phyloP scores from a whole-genome alignment of 805 yeast species.

The Yarrowia deformans region DNA sequence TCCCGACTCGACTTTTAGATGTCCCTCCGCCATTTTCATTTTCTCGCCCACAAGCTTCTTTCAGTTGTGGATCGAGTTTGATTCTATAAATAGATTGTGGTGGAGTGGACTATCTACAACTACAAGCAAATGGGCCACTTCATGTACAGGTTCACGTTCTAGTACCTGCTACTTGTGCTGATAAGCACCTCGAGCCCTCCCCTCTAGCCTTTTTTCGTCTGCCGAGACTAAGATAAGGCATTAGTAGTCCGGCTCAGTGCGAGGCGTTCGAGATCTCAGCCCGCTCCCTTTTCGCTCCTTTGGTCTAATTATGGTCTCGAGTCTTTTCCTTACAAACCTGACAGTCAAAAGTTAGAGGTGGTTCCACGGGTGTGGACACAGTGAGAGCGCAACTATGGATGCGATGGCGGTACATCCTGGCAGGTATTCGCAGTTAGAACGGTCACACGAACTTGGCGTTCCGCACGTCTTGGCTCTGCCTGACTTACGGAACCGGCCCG shows the following conservation, averaged over 20 bases:
- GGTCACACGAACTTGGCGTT: too few relatives aligned
- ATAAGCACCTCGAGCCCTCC: too few relatives aligned
- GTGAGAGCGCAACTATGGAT: too few relatives aligned
- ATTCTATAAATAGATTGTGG: constrained; percentile 5
- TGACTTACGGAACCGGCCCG: background rate
- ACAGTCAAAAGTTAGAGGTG: background rate
- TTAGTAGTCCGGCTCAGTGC: background rate
- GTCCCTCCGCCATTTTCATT: background rate
- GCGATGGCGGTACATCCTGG: too few relatives aligned
- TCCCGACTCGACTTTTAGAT: background rate
- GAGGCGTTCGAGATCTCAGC: background rate
- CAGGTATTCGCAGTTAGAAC: too few relatives aligned
- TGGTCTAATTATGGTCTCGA: background rate
- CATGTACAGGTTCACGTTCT: too few relatives aligned
- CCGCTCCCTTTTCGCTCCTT: constrained; percentile 16
- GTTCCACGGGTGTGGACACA: too few relatives aligned
- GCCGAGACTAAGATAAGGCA: constrained; percentile 2
- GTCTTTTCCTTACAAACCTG: constrained; percentile 11
- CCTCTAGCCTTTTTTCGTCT: too few relatives aligned
- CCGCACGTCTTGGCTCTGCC: background rate
- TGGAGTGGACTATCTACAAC: too few relatives aligned
- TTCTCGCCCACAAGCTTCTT: background rate
- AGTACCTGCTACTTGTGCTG: too few relatives aligned
- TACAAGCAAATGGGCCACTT: too few relatives aligned
- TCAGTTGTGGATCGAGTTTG: constrained; percentile 5